Evolutionary conservation across 441 rosid species (phyloP).

Genomic region (Gossypium davidsonii): DNA sequence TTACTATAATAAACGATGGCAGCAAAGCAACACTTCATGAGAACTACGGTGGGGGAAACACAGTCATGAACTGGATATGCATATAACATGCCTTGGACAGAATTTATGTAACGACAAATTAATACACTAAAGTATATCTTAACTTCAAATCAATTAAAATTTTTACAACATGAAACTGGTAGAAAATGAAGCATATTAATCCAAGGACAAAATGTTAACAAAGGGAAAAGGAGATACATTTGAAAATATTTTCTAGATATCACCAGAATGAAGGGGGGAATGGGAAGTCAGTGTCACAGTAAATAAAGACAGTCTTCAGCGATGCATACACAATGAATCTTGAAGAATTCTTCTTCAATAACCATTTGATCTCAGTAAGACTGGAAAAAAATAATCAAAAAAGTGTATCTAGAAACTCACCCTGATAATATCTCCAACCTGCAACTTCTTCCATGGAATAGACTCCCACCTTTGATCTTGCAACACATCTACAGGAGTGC

Average conservation of each 20-base stretch:
- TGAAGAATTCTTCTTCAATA: background rate
- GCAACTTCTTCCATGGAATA: slow-evolving; percentile 89
- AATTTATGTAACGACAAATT: background rate
- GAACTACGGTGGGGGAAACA: background rate
- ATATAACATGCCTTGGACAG: background rate
- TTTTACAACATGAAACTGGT: background rate
- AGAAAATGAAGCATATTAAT: background rate
- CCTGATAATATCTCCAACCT: slow-evolving; percentile 93
- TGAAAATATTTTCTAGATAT: background rate
- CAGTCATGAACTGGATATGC: background rate
- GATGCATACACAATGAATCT: background rate
- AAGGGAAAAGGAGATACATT: background rate
- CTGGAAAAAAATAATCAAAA: background rate
- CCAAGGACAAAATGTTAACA: background rate
- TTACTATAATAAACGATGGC: background rate
- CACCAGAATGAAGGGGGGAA: background rate
- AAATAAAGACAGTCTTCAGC: background rate
- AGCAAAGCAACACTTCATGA: background rate
- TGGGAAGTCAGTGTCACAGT: background rate
- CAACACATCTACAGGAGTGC: slow-evolving; percentile 67
- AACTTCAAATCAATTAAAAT: background rate
- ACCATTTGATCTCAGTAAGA: background rate
- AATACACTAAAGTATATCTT: background rate
- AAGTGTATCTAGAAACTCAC: slow-evolving; percentile 33
- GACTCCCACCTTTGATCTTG: slow-evolving; percentile 76